phyloP scores from a whole-genome alignment of 805 yeast genomes.

The Candida vaughaniae region DNA sequence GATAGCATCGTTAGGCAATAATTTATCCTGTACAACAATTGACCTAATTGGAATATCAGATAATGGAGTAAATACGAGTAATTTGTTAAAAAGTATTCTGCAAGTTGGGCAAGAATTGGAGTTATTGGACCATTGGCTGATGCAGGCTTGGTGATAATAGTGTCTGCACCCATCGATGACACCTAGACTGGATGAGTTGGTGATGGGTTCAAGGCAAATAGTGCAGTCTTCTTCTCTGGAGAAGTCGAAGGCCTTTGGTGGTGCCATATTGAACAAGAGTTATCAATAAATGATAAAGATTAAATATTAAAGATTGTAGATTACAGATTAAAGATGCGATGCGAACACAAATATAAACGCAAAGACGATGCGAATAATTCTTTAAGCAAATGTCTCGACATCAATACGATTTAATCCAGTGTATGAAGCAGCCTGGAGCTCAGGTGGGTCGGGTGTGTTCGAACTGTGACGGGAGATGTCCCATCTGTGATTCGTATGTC shows the following conservation, averaged over 20 bases:
- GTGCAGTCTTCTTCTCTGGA: constrained; percentile 54
- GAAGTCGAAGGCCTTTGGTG: too few relatives aligned
- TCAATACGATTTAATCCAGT: constrained; percentile 79
- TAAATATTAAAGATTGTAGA: too few relatives aligned
- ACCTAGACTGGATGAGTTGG: constrained; percentile 19
- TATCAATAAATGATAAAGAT: too few relatives aligned
- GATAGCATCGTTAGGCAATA: constrained; percentile 35
- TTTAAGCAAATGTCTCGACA: constrained; percentile 87
- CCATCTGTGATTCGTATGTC: constrained; percentile 83
- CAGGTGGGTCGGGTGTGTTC: constrained; percentile 70
- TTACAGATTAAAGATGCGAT: too few relatives aligned
- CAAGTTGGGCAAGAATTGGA: constrained; percentile 66
- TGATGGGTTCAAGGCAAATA: constrained; percentile 52
- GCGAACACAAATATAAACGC: too few relatives aligned
- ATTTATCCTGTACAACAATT: constrained; percentile 27
- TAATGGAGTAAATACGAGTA: constrained; percentile 16
- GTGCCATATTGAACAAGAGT: too few relatives aligned
- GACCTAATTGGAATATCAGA: constrained; percentile 10
- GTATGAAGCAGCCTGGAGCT: constrained; percentile 83
- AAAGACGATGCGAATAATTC: too few relatives aligned
- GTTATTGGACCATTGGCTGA: constrained; percentile 54
- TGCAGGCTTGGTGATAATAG: constrained; percentile 56
- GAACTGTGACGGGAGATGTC: constrained; percentile 90
- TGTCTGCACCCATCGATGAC: constrained; percentile 45
- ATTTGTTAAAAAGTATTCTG: constrained; percentile 43